Base-by-base conservation (phyloP, 768 basidiomycete genomes). In the Pulveroboletus sp. region DNA sequence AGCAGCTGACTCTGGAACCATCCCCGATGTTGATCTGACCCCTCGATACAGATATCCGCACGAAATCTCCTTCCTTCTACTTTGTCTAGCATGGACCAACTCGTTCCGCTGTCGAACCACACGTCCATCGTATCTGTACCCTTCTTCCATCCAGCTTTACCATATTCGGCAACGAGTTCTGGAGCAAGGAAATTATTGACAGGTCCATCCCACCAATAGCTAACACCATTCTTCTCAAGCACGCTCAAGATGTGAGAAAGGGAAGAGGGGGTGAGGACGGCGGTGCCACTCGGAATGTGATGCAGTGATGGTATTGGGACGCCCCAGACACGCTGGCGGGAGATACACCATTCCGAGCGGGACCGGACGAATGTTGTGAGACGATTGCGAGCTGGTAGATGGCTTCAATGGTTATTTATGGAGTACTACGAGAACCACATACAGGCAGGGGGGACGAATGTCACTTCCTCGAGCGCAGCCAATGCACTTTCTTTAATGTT, bases 311-410 rank as follows among this genome's bases (percentile, higher is more conserved):
- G 95, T 51, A 99, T 97, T 5, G 95, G 95, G 1, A 96, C 90
- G 17, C 95, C 95, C 95, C 95, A 99, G 17, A 89, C 87, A 28
- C 95, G 86, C 63, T 99, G 95, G 6, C 95, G 86, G 36, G 95
- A 98, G 49, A 99, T 97, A 62, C 95, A 99, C 95, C 95, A 99
- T 71, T 99, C 95, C 0, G 93, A 92, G 10, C 95, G 89, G 0
- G 86, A 86, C 2, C 74, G 79, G 45, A 97, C 76, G 66, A 92
- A 95, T 0, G 93, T 75, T 56, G 91, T 85, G 9, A 99, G 81
- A n/a, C 93, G 85, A 40, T 85, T 87, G 8, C 86, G 83, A 3
- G 93, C 94, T 96, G 54, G 6, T 38, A 26, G 47, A 43, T 46
- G 32, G 27, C 18, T 31, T 40, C 40, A 45, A 24, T 15, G 35